Base-by-base conservation (phyloP, 768 basidiomycete species). In the Pluteus cervinus region DNA sequence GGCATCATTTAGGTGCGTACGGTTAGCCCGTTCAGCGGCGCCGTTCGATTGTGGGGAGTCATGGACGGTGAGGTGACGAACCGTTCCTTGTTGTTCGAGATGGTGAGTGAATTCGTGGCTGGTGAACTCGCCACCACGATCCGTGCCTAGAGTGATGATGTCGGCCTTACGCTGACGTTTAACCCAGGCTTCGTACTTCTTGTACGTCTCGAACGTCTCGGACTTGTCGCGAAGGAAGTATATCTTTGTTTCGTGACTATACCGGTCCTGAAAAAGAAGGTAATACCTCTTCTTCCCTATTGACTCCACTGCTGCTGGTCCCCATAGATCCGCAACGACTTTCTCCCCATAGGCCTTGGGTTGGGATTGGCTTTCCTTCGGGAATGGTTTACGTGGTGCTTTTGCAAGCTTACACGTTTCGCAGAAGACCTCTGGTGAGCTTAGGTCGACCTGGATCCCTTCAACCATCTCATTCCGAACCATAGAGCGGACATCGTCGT, bases 1-100 rank as follows among this genome's bases (percentile, higher is more conserved):
- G 9, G 48, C 42, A n/a, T 47, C 18, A 20, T 53, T 44, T 10
- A 53, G 2, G 4, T 56, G 18, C 1, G 59, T 65, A 5, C 60
- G 47, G 41, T 71, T 74, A 2, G 52, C 44, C 6, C 58, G 49
- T 47, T 75, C 61, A 0, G 69, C 61, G 10, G 71, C 44, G 0
- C 72, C 66, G 38, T 73, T 74, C 26, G 72, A 56, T 35, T 65
- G 50, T 0, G 63, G 69, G 0, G 63, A 66, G 41, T 74, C 56
- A 14, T 67, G 64, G 1, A 61, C 50, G 2, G 65, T 71, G 1
- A 62, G 48, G 33, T 64, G 53, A 8, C 56, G 57, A 3, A 39
- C 20, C 0, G 64, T 75, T 0, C 75, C 75, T 6, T 59, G 48
- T 0, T 37, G 33, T 1, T 57, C 46, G 0, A 69, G 51, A 32